phyloP scores from a whole-genome alignment of 2,329 filamentous ascomycete species.

The Colletotrichum sp. region DNA sequence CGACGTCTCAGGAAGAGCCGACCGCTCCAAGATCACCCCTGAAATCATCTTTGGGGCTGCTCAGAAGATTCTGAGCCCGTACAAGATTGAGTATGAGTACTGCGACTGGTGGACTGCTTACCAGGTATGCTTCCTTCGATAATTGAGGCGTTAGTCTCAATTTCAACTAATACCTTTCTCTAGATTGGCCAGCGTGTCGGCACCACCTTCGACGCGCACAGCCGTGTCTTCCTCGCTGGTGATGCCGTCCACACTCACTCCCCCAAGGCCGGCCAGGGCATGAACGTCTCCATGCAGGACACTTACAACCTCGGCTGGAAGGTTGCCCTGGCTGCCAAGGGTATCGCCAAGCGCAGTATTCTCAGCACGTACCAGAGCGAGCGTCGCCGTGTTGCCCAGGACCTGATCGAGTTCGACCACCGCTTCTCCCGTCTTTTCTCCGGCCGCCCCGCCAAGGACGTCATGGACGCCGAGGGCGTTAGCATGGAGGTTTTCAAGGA shows the following conservation, averaged over 20 bases:
- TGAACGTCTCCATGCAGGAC: constrained; percentile 77
- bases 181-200: constrained; percentile 72
- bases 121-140: constrained; percentile 45
- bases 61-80: constrained; percentile 69
- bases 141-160: accelerated
- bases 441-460: constrained; percentile 61
- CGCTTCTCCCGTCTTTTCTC: constrained; percentile 62
- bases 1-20: constrained; percentile 51
- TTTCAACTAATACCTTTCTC: constrained; percentile 39
- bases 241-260: constrained; percentile 64
- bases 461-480: constrained; percentile 65
- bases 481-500: constrained; percentile 68
- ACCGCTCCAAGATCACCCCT: constrained; percentile 66
- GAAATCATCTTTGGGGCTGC: constrained; percentile 67
- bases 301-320: constrained; percentile 65
- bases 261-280: constrained; percentile 73
- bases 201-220: constrained; percentile 57
- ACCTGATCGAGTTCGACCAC: constrained; percentile 65
- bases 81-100: constrained; percentile 66
- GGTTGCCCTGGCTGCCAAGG: constrained; percentile 51
- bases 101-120: constrained; percentile 73
- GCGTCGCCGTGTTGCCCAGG: constrained; percentile 62
- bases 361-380: constrained; percentile 57
- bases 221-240: constrained; percentile 72
- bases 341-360: constrained; percentile 44